Base-by-base conservation (phyloP, 495 filamentous ascomycete genomes). In the Xylaria nigripes region DNA sequence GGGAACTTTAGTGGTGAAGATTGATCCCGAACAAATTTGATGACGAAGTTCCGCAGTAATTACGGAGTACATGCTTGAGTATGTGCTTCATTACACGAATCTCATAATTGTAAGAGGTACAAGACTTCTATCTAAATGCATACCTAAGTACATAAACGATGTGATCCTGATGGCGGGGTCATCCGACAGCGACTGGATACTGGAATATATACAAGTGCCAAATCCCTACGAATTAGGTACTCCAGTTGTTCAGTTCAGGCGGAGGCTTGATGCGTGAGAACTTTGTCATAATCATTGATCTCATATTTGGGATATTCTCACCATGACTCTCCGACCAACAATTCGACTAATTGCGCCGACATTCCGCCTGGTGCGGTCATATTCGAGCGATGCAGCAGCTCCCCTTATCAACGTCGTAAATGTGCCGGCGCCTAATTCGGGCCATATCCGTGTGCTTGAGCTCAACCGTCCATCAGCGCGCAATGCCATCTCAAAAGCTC, bases 401-500 rank as follows among this genome's bases (percentile, higher is more conserved):
- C 74, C 86, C 6, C 70, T 88, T 25, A 81, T 97, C 63, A 82
- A 82, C 53, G 76, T 82, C 51, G 81, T 76, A 42, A 81, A 86
- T 66, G 62, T 96, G 36, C 86, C 85, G 34, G 87, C 93, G 0
- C 86, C 93, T 0, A 82, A 86, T 60, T 80, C 81, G 4, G 93
- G 93, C 53, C 84, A 84, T 70, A 92, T 98, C 67, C 84, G 87
- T 41, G 79, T 97, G 56, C 79, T 98, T 48, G 84, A 89, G 48
- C 83, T 98, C 58, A 88, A 95, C 70, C 82, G 88, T 12, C 93
- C 90, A 2, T 63, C 77, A 1, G 86, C 89, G 36, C 85, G 89
- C 57, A 98, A 98, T 64, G 90, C 93, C 45, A 86, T 98, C 69
- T 96, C 92, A 0, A 76, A 75, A 45, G 80, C 82, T 34, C 75